Evolutionary conservation across 83 land plant species (phyloP), one percentile per base, ranked within the genome.

Genomic region (Picea engelmannii): DNA sequence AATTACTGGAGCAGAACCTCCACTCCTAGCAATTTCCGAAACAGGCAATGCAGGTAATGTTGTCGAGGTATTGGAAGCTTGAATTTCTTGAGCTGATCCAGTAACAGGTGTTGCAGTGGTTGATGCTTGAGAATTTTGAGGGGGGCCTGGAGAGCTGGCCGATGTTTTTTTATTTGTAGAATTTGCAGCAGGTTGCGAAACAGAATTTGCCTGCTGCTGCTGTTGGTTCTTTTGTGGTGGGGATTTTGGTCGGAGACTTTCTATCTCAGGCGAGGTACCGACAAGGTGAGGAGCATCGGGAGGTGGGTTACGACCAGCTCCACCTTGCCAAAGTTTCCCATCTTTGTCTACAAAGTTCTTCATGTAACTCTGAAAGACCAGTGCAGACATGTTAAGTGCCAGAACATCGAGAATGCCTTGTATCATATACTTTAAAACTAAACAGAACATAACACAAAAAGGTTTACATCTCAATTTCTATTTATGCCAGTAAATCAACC

Each of bases 311-410:
- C 95, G 84, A 27, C 99, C 99, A 62, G 96, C 95, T 59, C 99
- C 99, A 42, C 99, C 99, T 81, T 91, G 97, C 99, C 99, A 97
- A 81, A 96, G 94, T 80, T 96, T 97, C 38, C 99, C 99, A 66
- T 97, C 99, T 64, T 91, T 88, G 75, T 97, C 99, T 38, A 91
- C 86, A 78, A 97, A 96, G 82, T 87, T 89, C 88, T 85, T 90
- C 42, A 85, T 25, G 60, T 94, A 97, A n/a, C 90, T 87, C 99
- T 97, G 96, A 82, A 87, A 74, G 27, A 74, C 25, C 25, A 74
- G n/a, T 47, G 77, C 77, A 74, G 55, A 5, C 1, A 47, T 47
- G 59, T 44, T 47, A 74, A 12, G 21, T 42, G 76, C 55, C 12
- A 71, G 18, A 78, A 62, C 23, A 25, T 78, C 23, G 27, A 23